phyloP scores from a whole-genome alignment of 352 stramenopile species.

The Peronosclerospora sorghi region DNA sequence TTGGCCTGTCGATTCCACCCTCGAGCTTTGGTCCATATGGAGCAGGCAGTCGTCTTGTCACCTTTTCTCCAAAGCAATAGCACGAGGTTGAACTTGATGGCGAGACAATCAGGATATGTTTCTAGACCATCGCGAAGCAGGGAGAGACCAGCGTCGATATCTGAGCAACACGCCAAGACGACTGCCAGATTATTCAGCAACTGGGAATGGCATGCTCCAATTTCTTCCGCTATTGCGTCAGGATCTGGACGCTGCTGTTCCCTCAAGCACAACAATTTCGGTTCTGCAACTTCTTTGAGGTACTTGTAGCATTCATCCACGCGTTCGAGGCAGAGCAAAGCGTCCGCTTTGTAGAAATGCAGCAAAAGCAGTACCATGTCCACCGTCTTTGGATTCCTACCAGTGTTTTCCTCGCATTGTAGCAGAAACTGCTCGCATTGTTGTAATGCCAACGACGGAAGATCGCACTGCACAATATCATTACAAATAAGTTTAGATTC shows the following conservation, averaged over 20 bases:
- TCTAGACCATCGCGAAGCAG: conserved; percentile 34
- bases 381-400: background rate
- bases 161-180: conserved; percentile 26
- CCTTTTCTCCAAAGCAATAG: conserved; percentile 58
- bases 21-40: conserved; percentile 59
- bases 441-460: conserved; percentile 34
- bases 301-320: conserved; percentile 42
- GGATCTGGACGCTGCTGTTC: background rate
- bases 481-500: background rate
- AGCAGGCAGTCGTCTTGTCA: conserved; percentile 34
- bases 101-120: conserved; percentile 28
- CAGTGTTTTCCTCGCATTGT: background rate
- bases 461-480: conserved; percentile 26
- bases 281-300: conserved; percentile 26
- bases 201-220: conserved; percentile 34
- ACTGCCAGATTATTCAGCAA: conserved; percentile 74
- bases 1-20: conserved; percentile 36
- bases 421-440: conserved; percentile 28
- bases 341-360: conserved; percentile 62
- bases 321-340: conserved; percentile 63
- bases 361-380: conserved; percentile 12
- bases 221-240: conserved; percentile 10
- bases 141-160: conserved; percentile 25
- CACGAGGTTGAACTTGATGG: conserved; percentile 60
- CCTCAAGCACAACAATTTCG: conserved; percentile 12